Percentiles rank a stretch among this genome's conserved stretches.
phyloP scores from a whole-genome alignment of 768 basidiomycete species.

The Suillus placidus region DNA sequence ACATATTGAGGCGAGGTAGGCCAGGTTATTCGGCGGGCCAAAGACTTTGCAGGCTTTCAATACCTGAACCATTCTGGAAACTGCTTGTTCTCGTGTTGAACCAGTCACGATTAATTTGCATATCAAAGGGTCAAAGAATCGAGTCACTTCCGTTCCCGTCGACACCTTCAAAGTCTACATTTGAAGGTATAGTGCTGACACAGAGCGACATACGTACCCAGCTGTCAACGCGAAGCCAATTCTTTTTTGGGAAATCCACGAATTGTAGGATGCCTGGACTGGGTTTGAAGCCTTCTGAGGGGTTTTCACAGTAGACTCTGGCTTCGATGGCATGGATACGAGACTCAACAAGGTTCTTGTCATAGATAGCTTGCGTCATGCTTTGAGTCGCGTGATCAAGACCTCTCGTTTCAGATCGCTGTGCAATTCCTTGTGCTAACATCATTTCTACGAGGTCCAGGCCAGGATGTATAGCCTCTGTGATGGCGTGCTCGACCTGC shows the following conservation, averaged over 20 bases:
- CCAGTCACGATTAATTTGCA: conserved; percentile 63
- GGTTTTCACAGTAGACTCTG: conserved; percentile 66
- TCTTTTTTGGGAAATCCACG: conserved; percentile 44
- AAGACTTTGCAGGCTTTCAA: conserved; percentile 45
- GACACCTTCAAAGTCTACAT: conserved; percentile 38
- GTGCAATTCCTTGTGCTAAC: conserved; percentile 56
- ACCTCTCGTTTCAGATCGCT: conserved; percentile 26
- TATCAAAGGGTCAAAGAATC: conserved; percentile 60
- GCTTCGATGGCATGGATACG: conserved; percentile 52
- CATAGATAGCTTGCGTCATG: conserved; percentile 45
- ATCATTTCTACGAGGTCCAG: conserved; percentile 68
- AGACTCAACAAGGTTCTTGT: conserved; percentile 21
- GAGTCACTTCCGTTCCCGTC: conserved; percentile 53
- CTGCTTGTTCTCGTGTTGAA: conserved; percentile 46
- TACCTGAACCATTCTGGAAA: conserved; percentile 42
- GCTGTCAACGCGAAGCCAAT: conserved; percentile 63
- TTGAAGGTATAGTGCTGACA: neutral
- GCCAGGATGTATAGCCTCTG: conserved; percentile 54
- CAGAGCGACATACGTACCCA: conserved; percentile 44
- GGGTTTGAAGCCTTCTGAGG: conserved; percentile 56
- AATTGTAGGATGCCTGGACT: conserved; percentile 63
- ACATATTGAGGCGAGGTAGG: conserved; percentile 51
- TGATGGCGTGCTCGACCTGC: conserved; percentile 70
- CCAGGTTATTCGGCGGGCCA: conserved; percentile 64
- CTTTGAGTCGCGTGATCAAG: conserved; percentile 22